Conservation (phyloP, 2,329 filamentous ascomycete species). For the Sporothrix sp. region DNA sequence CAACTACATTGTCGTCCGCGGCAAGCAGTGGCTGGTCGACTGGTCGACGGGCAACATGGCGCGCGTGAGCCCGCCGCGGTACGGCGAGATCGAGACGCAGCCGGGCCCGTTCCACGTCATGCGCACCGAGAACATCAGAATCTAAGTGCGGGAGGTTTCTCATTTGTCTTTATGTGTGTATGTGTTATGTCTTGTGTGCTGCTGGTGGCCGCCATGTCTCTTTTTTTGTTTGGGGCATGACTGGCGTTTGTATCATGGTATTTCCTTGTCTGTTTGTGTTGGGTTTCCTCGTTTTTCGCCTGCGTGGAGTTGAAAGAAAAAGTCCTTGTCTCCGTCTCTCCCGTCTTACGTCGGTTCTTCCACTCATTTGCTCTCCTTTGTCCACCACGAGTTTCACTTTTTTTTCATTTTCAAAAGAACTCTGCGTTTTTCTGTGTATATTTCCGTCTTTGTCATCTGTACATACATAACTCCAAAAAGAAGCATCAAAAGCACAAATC, state of each 20-base stretch:
- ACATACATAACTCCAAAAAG: neutral
- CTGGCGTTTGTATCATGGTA: neutral
- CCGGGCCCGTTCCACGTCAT: conserved; percentile 42
- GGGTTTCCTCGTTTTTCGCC: neutral
- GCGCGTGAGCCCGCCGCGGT: conserved; percentile 40
- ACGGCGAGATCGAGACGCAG: conserved; percentile 36
- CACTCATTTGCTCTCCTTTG: neutral
- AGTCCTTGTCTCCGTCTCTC: neutral
- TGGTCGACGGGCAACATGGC: conserved; percentile 48
- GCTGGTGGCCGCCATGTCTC: neutral
- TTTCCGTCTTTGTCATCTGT: neutral
- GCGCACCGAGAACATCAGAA: conserved; percentile 38
- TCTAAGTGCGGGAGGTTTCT: conserved; percentile 22
- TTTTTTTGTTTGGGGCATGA: neutral
- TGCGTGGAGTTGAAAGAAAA: conserved; percentile 6
- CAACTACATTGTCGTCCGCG: conserved; percentile 46
- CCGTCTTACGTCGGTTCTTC: too few relatives aligned
- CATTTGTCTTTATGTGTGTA: neutral
- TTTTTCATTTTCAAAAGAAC: neutral
- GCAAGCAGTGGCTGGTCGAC: conserved; percentile 50
- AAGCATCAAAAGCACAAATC: neutral
- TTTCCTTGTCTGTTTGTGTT: neutral
- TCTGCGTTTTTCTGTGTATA: neutral
- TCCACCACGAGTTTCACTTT: neutral
- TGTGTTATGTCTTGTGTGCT: neutral